A percentile compares a stretch with the other conserved stretches of the same genome.
phyloP scores from a whole-genome alignment of 2,329 filamentous ascomycete genomes.

The Plectosphaerella plurivora region DNA sequence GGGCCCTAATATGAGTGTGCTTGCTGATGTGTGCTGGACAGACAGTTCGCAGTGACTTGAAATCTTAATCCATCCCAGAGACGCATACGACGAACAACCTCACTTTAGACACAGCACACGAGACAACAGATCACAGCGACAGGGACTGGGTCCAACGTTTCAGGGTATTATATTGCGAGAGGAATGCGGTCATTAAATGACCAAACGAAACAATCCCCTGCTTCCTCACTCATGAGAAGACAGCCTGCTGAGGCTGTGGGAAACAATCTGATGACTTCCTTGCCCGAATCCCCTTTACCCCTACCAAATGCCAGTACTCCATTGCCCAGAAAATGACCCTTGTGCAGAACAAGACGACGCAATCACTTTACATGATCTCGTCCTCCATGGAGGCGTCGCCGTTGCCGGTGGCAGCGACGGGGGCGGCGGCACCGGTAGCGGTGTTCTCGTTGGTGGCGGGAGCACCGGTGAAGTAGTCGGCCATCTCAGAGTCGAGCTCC shows the following conservation, averaged over 20 bases:
- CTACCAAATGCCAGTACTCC: not conserved
- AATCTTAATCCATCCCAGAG: no score
- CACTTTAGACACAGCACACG: no score
- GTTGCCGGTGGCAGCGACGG: slow-evolving; percentile 36
- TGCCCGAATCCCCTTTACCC: not conserved
- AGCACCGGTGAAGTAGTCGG: slow-evolving; percentile 74
- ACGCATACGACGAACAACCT: no score
- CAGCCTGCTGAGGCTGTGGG: not conserved
- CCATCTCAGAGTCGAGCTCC: slow-evolving; percentile 96
- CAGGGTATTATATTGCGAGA: not conserved
- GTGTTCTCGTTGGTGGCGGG: slow-evolving; percentile 38
- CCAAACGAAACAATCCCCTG: not conserved
- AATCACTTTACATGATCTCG: slow-evolving; percentile 46
- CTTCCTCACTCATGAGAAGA: not conserved
- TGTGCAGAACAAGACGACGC: not conserved
- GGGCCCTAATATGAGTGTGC: no score
- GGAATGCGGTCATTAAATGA: not conserved
- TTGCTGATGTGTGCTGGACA: no score
- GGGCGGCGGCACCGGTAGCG: slow-evolving; percentile 39
- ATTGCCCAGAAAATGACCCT: not conserved
- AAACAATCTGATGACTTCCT: not conserved
- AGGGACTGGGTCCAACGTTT: not conserved
- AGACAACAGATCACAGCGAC: no score
- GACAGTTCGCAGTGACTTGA: no score
- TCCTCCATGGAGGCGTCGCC: slow-evolving; percentile 64